phyloP scores from a whole-genome alignment of 1,139 yeast genomes.

The Saccharomyces hybrid region DNA sequence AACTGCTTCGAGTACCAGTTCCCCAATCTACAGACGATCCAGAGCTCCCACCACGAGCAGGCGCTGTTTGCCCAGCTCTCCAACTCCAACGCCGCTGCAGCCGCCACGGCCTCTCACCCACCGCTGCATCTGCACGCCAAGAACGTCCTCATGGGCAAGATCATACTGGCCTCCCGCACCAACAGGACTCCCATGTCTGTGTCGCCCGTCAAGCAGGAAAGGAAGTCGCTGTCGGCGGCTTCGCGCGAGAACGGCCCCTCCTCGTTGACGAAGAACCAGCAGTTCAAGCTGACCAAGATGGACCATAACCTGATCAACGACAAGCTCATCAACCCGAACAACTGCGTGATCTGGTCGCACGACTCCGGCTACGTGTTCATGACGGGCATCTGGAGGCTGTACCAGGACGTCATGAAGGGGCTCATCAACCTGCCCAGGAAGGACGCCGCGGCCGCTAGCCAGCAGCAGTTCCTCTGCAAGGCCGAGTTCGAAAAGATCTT shows the following conservation, averaged over 20 bases:
- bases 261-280: conserved; percentile 26
- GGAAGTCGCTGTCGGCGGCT: conserved; percentile 1
- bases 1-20: conserved; percentile 27
- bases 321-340: conserved; percentile 29
- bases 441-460: conserved; percentile 1
- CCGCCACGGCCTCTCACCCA: not conserved
- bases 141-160: not conserved
- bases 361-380: conserved; percentile 82
- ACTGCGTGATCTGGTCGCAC: conserved; percentile 73
- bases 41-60: not conserved
- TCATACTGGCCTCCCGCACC: not conserved
- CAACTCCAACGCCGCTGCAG: not conserved
- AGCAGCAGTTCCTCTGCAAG: conserved; percentile 9
- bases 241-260: conserved; percentile 2
- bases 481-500: conserved; percentile 11
- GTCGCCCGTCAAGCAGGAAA: conserved; percentile 1
- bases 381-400: conserved; percentile 79
- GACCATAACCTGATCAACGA: conserved; percentile 15
- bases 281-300: conserved; percentile 25
- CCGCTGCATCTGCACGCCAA: not conserved
- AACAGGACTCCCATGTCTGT: conserved; percentile 5
- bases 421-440: conserved; percentile 9
- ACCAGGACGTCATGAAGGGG: conserved; percentile 32
- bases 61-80: conserved; percentile 4
- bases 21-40: conserved; percentile 18